phyloP scores from a whole-genome alignment of 1,139 yeast genomes.

The Lodderomyces pseudojiufengensis region DNA sequence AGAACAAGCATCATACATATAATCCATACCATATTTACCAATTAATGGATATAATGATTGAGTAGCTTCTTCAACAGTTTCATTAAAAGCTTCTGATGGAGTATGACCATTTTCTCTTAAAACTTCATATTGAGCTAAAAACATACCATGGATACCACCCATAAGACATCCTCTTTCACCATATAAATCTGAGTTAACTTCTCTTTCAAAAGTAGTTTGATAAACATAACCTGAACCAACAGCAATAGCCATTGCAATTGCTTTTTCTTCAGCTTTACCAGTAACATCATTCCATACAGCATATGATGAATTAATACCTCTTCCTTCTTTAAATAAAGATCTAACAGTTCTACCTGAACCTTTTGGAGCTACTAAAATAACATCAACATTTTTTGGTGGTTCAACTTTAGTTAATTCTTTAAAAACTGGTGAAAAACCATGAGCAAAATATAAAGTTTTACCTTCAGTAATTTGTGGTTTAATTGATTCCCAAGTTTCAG shows the following conservation, averaged over 20 bases:
- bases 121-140: conserved; percentile 99
- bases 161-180: conserved; percentile 99
- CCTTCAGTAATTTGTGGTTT: conserved; percentile 94
- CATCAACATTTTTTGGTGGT: conserved; percentile 93
- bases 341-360: conserved; percentile 99
- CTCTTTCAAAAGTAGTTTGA: conserved; percentile 99
- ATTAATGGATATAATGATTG: conserved; percentile 98
- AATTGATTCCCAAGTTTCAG: conserved; percentile 90
- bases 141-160: conserved; percentile 99
- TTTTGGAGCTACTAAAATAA: conserved; percentile 98
- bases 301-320: conserved; percentile 99
- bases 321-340: conserved; percentile 98
- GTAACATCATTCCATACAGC: conserved; percentile 99
- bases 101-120: conserved; percentile 99
- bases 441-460: conserved; percentile 97
- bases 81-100: conserved; percentile 99
- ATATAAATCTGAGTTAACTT: conserved; percentile 97
- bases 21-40: conserved; percentile 99
- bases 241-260: conserved; percentile 97
- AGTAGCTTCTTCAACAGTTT: conserved; percentile 99
- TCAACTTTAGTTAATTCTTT: conserved; percentile 95
- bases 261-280: conserved; percentile 99
- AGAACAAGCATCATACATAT: conserved; percentile 99
- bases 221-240: conserved; percentile 99
- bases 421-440: conserved; percentile 99